Conservation (phyloP, 192 early-diverging fungal genomes). For the Phlyctochytrium arcticum region DNA sequence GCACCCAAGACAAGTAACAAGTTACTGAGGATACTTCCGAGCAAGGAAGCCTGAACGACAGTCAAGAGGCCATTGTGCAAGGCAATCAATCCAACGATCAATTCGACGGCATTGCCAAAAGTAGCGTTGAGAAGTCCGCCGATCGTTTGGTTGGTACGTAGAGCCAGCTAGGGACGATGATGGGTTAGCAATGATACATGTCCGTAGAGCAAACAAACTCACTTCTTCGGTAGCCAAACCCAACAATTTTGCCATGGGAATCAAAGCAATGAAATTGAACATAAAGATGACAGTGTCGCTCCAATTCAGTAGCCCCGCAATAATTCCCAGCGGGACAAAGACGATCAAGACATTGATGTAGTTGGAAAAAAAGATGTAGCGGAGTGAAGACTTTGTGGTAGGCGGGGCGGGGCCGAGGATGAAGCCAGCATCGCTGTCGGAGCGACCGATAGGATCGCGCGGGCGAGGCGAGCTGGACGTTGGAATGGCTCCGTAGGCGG, state of each 20-base stretch:
- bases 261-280: conserved; percentile 83
- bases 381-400: conserved; percentile 1
- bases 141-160: conserved; percentile 40
- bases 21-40: conserved; percentile 90
- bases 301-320: conserved; percentile 63
- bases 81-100: conserved; percentile 70
- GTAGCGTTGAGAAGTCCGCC: conserved; percentile 79
- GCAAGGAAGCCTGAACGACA: conserved; percentile 84
- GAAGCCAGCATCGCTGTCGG: conserved; percentile 7
- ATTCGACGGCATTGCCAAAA: conserved; percentile 81
- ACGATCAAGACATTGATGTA: conserved; percentile 62
- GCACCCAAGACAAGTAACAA: conserved; percentile 80
- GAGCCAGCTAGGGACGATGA: too few relatives aligned
- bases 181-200: too few relatives aligned
- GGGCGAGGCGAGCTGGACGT: conserved; percentile 9
- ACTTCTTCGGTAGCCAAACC: conserved; percentile 87
- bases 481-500: conserved; percentile 19
- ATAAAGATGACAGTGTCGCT: conserved; percentile 62
- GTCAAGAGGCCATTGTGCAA: conserved; percentile 69
- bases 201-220: too few relatives aligned
- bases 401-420: conserved; percentile 17
- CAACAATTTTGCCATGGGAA: conserved; percentile 85
- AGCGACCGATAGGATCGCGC: conserved; percentile 1
- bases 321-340: conserved; percentile 77
- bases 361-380: conserved; percentile 20